A percentile compares a stretch with the other conserved stretches of the same genome.
These are phyloP conservation scores for Penicillium polonicum DNA, from an alignment of 2,329 filamentous ascomycete genomes.

Conservation along the genomic window DNA sequence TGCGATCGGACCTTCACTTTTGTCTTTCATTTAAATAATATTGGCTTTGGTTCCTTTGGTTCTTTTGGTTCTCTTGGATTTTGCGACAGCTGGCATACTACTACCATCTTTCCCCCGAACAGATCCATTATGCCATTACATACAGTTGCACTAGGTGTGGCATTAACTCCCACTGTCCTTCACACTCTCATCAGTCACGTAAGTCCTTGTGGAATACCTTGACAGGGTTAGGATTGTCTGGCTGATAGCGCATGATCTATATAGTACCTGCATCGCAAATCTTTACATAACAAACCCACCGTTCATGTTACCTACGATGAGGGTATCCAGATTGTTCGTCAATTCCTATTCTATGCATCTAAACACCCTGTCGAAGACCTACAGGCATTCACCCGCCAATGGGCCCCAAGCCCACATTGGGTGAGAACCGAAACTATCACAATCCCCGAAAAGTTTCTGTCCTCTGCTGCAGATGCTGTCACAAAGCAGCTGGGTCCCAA, in stretches of 20 bases:
- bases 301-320: constrained; percentile 93
- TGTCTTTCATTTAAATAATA: not conserved
- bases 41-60: not conserved
- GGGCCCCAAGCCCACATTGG: constrained; percentile 88
- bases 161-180: constrained; percentile 83
- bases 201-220: constrained; percentile 36
- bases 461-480: constrained; percentile 65
- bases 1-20: not conserved
- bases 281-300: constrained; percentile 74
- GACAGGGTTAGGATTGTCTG: not conserved
- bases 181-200: constrained; percentile 86
- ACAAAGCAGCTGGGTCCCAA: constrained; percentile 72
- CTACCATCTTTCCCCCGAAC: not conserved
- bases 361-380: constrained; percentile 90
- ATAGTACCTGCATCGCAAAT: constrained; percentile 83
- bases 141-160: constrained; percentile 76
- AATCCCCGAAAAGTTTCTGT: constrained; percentile 64
- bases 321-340: constrained; percentile 80
- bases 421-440: constrained; percentile 70
- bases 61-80: not conserved
- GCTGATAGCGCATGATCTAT: constrained; percentile 7
- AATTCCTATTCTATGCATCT: constrained; percentile 80
- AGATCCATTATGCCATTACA: constrained; percentile 61
- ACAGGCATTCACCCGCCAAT: constrained; percentile 86
- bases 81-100: not conserved